Base-by-base conservation (phyloP, 441 rosid species). In the Populus tomentosa region DNA sequence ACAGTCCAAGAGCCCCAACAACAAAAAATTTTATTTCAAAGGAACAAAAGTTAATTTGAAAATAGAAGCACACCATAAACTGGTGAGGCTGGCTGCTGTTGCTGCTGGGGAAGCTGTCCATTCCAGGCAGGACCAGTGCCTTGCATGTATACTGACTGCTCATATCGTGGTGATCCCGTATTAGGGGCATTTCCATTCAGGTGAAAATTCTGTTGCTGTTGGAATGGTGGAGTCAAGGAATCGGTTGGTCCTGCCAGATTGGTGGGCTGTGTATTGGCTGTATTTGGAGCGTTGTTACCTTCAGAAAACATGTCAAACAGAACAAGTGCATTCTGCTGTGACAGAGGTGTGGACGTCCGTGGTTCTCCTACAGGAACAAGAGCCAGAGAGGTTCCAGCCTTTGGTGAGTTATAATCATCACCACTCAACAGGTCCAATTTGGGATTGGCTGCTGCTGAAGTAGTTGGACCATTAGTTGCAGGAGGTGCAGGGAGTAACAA, bases 361-460 rank as follows among this genome's bases (percentile, higher is more conserved):
- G 88, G 86, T 80, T 87, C 87, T 76, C 87, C 94, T 56, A 93
- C 86, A 80, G 97, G 92, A 85, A 93, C 98, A 71, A 97, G 89
- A 80, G 98, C 97, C 69, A 90, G 87, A 70, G 93, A 82, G 82
- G 46, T 81, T 0, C 87, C 86, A 42, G 89, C 89, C 83, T 89
- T 87, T 6, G 92, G 93, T 69, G 92, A 89, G 85, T 80, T 78
- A 81, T 78, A 92, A 79, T 89, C 90, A 83, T 97, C 98, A 40
- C 97, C 98, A 77, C 97, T 94, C 84, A 96, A 92, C 68, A 97
- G 90, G 82, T 97, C 99, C 77, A 94, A 83, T 83, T 89, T 94
- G 53, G 94, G 85, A 86, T 87, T 84, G 69, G 82, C 88, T 64
- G 85, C 75, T 32, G 85, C 80, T 65, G 81, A 64, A 84, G 89